phyloP scores from a whole-genome alignment of 768 basidiomycete genomes.

The Suillus brevipes region DNA sequence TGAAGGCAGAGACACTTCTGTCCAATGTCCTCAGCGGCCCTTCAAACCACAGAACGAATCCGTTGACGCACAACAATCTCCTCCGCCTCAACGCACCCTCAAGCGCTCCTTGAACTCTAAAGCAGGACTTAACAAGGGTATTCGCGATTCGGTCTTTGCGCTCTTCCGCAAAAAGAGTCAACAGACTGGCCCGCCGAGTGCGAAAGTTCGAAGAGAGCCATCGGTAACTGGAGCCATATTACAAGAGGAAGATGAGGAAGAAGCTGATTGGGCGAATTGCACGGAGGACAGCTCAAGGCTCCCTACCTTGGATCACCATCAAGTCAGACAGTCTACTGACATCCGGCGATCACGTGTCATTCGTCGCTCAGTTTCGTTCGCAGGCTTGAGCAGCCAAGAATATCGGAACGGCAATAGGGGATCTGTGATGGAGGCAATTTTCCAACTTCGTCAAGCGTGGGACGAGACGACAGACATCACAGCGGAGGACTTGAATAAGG shows the following conservation, averaged over 20 bases:
- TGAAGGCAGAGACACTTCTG: constrained; percentile 7
- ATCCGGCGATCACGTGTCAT: constrained; percentile 9
- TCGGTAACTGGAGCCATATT: neutral
- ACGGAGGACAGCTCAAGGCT: neutral
- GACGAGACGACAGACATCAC: neutral
- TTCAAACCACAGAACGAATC: constrained; percentile 6
- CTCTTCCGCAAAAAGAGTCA: constrained; percentile 7
- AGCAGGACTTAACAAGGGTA: constrained; percentile 7
- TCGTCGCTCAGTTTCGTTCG: constrained; percentile 29
- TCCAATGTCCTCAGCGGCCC: constrained; percentile 4
- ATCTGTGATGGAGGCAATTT: constrained; percentile 16
- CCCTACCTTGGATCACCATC: neutral
- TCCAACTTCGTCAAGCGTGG: constrained; percentile 1
- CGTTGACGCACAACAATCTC: constrained; percentile 1
- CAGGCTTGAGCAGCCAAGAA: constrained; percentile 13
- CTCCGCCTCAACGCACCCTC: constrained; percentile 12
- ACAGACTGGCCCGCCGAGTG: neutral
- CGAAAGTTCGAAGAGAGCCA: neutral
- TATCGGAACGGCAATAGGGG: neutral
- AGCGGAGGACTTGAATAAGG: neutral
- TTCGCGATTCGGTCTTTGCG: constrained; percentile 9
- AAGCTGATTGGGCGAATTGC: neutral
- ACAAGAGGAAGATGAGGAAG: neutral
- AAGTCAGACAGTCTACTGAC: neutral
- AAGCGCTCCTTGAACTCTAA: constrained; percentile 11